These are phyloP conservation scores for Sophora flavescens DNA, from an alignment of 306 rosid species.

Conservation along the genomic window DNA sequence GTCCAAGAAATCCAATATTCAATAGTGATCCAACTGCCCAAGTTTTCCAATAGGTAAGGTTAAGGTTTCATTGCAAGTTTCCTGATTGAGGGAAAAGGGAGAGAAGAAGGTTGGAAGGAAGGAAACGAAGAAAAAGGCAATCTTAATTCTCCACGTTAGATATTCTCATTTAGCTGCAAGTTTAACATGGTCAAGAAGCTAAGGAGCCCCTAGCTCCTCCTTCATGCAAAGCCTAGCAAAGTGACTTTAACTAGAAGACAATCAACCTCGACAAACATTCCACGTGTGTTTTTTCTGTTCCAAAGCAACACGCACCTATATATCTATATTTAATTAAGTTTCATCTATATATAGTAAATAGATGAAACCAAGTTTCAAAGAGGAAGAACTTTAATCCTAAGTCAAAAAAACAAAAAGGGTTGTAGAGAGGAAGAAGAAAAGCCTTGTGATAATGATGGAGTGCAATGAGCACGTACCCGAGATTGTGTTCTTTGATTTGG, in stretches of 20 bases:
- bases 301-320: conserved; percentile 23
- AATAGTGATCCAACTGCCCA: conserved; percentile 31
- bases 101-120: background rate
- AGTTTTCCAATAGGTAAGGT: conserved; percentile 43
- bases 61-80: conserved; percentile 54
- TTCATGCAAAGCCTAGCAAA: conserved; percentile 49
- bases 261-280: conserved; percentile 59
- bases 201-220: conserved; percentile 51
- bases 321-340: conserved; percentile 5
- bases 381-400: background rate
- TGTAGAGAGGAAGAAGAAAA: background rate
- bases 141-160: conserved; percentile 27
- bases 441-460: conserved; percentile 57
- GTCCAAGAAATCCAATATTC: conserved; percentile 39
- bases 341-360: conserved; percentile 37
- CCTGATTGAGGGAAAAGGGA: conserved; percentile 29
- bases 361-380: conserved; percentile 6
- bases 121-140: conserved; percentile 43
- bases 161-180: conserved; percentile 52
- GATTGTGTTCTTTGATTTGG: conserved; percentile 93
- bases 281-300: conserved; percentile 37
- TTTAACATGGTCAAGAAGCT: conserved; percentile 61
- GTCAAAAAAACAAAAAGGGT: background rate
- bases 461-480: conserved; percentile 58
- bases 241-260: conserved; percentile 74